phyloP scores from a whole-genome alignment of 768 basidiomycete genomes.

The Podaxis sp. region DNA sequence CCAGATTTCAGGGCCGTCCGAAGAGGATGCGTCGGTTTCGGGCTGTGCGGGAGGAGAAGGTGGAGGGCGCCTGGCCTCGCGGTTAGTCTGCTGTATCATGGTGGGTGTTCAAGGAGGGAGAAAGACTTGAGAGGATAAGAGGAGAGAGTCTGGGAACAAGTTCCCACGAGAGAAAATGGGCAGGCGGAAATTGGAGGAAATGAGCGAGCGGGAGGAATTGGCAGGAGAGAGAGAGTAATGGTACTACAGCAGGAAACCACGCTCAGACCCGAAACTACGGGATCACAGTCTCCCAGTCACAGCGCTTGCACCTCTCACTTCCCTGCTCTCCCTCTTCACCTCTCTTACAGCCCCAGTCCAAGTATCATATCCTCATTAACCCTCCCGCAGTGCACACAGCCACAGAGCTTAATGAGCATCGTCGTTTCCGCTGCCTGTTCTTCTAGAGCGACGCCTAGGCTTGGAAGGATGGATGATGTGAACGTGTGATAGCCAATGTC shows the following conservation, averaged over 20 bases:
- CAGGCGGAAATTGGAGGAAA: neutral
- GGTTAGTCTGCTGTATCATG: conserved; percentile 72
- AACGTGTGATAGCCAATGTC: neutral
- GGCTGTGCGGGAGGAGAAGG: conserved; percentile 20
- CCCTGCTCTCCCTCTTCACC: neutral
- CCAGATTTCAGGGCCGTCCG: conserved; percentile 60
- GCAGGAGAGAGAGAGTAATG: no score
- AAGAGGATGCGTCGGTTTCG: conserved; percentile 24
- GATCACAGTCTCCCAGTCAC: neutral
- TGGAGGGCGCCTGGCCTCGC: conserved; percentile 34
- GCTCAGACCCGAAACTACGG: conserved; percentile 10
- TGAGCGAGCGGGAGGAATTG: neutral
- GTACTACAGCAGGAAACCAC: conserved; percentile 4
- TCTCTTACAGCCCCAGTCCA: neutral
- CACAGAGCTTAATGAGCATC: neutral
- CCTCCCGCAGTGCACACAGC: neutral
- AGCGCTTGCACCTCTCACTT: neutral
- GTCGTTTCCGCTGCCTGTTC: neutral
- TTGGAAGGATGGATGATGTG: neutral
- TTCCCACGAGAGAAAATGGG: conserved; percentile 4
- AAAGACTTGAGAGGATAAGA: conserved; percentile 13
- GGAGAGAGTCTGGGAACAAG: conserved; percentile 12
- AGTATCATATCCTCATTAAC: neutral
- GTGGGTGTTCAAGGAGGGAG: conserved; percentile 19
- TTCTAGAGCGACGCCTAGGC: neutral